Percentiles rank a stretch among this genome's conserved stretches.
These are phyloP conservation scores for Monotropa hypopitys DNA, from an alignment of 179 eudicot species.

Conservation along the genomic window DNA sequence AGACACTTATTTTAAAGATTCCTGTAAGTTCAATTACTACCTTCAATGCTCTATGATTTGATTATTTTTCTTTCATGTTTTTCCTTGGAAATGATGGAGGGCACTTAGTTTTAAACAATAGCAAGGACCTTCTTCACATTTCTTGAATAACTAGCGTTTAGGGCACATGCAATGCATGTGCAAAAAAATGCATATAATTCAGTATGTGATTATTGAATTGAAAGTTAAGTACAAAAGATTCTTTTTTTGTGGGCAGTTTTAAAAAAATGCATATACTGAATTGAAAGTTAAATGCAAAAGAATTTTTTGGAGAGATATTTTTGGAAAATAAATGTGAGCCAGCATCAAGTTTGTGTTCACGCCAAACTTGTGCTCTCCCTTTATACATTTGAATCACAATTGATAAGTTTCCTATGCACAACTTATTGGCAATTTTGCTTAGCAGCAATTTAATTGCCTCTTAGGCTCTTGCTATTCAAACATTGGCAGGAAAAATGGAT, in stretches of 20 bases:
- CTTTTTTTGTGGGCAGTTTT: too few species aligned
- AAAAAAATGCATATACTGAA: too few species aligned
- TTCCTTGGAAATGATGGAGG: background rate
- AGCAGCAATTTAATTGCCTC: too few species aligned
- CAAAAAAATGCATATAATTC: too few species aligned
- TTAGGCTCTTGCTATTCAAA: background rate
- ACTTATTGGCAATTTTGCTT: background rate
- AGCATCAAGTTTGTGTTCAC: too few species aligned
- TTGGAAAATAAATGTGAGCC: too few species aligned
- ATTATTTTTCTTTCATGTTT: background rate
- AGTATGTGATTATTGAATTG: too few species aligned
- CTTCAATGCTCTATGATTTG: background rate
- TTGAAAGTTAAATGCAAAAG: too few species aligned
- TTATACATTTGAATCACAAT: background rate
- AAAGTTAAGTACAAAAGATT: too few species aligned
- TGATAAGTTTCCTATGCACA: background rate
- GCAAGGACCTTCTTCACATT: background rate
- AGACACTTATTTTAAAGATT: slow-evolving; percentile 54
- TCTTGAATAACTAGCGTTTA: background rate
- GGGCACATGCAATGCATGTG: too few species aligned
- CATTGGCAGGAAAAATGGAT: background rate
- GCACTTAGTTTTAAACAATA: background rate
- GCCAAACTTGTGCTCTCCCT: too few species aligned
- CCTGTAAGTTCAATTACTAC: slow-evolving; percentile 40
- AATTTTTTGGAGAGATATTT: too few species aligned